phyloP scores from a whole-genome alignment of 129 eudicot genomes.

The Helianthus tuberosus region DNA sequence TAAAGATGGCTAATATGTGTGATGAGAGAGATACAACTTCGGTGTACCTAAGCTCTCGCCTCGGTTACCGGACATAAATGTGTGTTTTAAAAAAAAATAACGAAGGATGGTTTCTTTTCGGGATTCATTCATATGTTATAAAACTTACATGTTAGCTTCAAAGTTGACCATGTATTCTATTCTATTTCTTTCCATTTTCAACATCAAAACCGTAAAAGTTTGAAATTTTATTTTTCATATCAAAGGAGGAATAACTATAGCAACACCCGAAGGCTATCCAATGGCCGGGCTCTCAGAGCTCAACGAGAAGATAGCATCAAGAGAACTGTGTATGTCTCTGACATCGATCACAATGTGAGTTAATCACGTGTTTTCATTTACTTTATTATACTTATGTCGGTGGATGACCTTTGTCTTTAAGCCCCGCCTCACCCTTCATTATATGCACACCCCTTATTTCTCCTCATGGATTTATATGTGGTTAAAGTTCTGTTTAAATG shows the following conservation, averaged over 20 bases:
- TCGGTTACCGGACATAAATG: not conserved
- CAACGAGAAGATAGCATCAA: slow-evolving; percentile 96
- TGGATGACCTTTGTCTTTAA: too few relatives aligned
- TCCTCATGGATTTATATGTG: not conserved
- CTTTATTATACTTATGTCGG: not conserved
- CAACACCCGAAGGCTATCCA: slow-evolving; percentile 58
- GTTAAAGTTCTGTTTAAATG: not conserved
- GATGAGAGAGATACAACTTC: not conserved
- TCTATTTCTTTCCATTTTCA: not conserved
- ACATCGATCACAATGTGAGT: slow-evolving; percentile 87
- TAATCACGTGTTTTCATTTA: slow-evolving; percentile 1
- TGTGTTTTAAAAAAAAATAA: not conserved
- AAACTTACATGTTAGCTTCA: not conserved
- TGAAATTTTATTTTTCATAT: not conserved
- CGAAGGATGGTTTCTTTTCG: not conserved
- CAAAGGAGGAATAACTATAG: slow-evolving; percentile 71
- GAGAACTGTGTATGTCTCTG: slow-evolving; percentile 91
- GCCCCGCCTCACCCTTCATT: too few relatives aligned
- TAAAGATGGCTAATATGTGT: not conserved
- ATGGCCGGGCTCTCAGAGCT: slow-evolving; percentile 61
- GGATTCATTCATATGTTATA: slow-evolving; percentile 9
- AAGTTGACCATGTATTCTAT: not conserved
- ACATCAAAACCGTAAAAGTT: not conserved
- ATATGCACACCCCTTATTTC: too few relatives aligned
- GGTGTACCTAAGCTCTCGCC: not conserved